Percentiles rank a stretch among this genome's conserved stretches.
phyloP scores from a whole-genome alignment of 1,139 yeast species.

The Ashbya aceris region DNA sequence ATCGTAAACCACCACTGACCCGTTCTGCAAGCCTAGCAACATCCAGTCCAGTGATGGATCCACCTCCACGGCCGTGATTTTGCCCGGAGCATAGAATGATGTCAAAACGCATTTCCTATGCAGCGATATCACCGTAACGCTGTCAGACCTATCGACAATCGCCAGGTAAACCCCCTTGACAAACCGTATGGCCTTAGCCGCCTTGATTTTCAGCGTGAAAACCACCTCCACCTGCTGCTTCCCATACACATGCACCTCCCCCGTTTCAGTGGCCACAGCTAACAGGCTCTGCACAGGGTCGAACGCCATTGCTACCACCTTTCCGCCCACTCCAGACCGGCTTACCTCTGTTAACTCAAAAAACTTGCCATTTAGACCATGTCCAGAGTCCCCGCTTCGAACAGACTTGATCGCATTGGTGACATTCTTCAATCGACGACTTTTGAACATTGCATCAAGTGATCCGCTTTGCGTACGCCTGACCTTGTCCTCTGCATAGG shows the following conservation, averaged over 20 bases:
- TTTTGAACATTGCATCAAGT: slow-evolving; percentile 35
- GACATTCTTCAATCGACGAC: slow-evolving; percentile 42
- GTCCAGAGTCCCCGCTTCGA: slow-evolving; percentile 30
- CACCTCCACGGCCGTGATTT: slow-evolving; percentile 55
- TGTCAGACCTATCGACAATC: slow-evolving; percentile 47
- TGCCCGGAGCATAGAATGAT: slow-evolving; percentile 47
- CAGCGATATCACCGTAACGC: slow-evolving; percentile 60
- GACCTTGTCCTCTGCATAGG: no score
- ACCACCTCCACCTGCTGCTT: slow-evolving; percentile 73
- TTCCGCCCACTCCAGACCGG: slow-evolving; percentile 50
- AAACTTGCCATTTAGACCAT: slow-evolving; percentile 34
- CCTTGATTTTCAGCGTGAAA: slow-evolving; percentile 43
- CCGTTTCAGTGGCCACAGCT: slow-evolving; percentile 67
- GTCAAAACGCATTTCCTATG: slow-evolving; percentile 52
- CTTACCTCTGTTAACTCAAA: slow-evolving; percentile 34
- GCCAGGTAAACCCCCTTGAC: slow-evolving; percentile 76
- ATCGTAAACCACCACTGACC: slow-evolving; percentile 66
- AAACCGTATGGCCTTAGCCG: slow-evolving; percentile 49
- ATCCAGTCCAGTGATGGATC: slow-evolving; percentile 91
- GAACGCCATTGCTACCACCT: slow-evolving; percentile 56
- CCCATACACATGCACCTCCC: slow-evolving; percentile 73
- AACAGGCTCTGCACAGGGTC: slow-evolving; percentile 84
- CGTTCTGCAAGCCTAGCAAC: slow-evolving; percentile 70
- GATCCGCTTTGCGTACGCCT: not conserved
- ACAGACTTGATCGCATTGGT: slow-evolving; percentile 44